These are phyloP conservation scores for Cryptococcus sp. DNA, from an alignment of 1,284 basidiomycete genomes.

Conservation along the genomic window DNA sequence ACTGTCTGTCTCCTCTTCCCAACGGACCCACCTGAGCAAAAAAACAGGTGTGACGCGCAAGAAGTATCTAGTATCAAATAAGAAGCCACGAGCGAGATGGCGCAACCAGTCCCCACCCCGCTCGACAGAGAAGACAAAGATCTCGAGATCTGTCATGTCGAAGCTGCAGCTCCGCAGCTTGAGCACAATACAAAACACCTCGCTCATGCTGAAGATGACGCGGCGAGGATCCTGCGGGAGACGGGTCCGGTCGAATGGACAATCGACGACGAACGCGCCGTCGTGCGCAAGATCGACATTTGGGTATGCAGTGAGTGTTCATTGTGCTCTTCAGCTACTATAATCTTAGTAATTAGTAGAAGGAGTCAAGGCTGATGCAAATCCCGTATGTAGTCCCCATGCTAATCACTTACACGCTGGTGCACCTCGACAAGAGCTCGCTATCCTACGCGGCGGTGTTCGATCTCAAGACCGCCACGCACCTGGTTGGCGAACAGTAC, in stretches of 20 bases:
- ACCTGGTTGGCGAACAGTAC: conserved; percentile 57
- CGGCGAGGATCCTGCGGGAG: conserved; percentile 16
- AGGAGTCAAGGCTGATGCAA: not conserved
- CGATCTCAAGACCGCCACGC: conserved; percentile 47
- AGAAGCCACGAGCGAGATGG: not conserved
- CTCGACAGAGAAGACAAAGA: conserved; percentile 13
- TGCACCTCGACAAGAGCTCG: conserved; percentile 33
- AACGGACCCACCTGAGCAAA: too few species aligned
- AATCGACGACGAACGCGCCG: conserved; percentile 25
- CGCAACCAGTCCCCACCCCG: not conserved
- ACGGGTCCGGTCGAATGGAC: conserved; percentile 27
- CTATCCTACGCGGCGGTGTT: conserved; percentile 35
- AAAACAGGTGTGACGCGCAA: too few species aligned
- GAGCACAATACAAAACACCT: conserved; percentile 3
- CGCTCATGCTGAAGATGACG: conserved; percentile 20
- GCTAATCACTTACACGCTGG: conserved; percentile 28
- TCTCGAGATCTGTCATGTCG: conserved; percentile 14
- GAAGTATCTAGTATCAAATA: too few species aligned
- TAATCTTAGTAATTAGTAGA: not conserved
- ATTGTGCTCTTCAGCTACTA: not conserved
- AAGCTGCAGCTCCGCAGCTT: not conserved
- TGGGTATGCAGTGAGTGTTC: conserved; percentile 52
- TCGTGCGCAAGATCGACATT: conserved; percentile 45
- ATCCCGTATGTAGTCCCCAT: conserved; percentile 15
- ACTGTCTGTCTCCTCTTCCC: too few species aligned